Base-by-base conservation (phyloP, 768 basidiomycete genomes). In the Ramaria rubella region DNA sequence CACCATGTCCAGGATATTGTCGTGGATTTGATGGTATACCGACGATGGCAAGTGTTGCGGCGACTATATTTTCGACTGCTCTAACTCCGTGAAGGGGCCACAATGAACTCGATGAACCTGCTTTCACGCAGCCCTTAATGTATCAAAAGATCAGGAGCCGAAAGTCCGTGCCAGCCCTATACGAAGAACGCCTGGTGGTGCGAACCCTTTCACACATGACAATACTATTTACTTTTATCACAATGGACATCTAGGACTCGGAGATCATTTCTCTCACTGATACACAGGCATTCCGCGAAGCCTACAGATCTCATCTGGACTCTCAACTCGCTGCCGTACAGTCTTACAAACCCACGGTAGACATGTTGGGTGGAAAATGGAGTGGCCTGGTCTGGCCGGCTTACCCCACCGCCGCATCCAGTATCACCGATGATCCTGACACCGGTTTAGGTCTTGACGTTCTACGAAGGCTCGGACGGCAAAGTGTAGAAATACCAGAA, bases 71-170 rank as follows among this genome's bases (percentile, higher is more conserved):
- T 38, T 19, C 23, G 19, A 24, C 34, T 2, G 23, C 21, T 14
- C 8, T 48, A 24, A 49, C 5, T 43, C 52, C 26, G 26, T 56
- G 9, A 48, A 83, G 90, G 81, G 82, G 91, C 1, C 92, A 94
- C 67, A 94, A 94, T 63, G 92, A 94, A 68, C 77, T 93, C 29
- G 90, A 94, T 64, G 79, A 93, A 51, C 90, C 90, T 0, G 81
- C 82, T 15, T 88, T 92, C 67, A 95, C 94, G 0, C 87, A 86
- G 58, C 93, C 94, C 0, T 72, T 85, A 9, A 96, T 95, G 93
- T 96, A 96, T 70, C 78, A 89, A 68, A 82, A 87, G 71, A 94
- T 95, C 63, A 79, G 83, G 5, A 78, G 83, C 0, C 76, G 92
- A 48, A 80, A 76, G 45, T 87, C 86, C 12, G 90, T 93, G 4